Base-by-base conservation (phyloP, 306 rosid genomes). In the Trifolium pratense region DNA sequence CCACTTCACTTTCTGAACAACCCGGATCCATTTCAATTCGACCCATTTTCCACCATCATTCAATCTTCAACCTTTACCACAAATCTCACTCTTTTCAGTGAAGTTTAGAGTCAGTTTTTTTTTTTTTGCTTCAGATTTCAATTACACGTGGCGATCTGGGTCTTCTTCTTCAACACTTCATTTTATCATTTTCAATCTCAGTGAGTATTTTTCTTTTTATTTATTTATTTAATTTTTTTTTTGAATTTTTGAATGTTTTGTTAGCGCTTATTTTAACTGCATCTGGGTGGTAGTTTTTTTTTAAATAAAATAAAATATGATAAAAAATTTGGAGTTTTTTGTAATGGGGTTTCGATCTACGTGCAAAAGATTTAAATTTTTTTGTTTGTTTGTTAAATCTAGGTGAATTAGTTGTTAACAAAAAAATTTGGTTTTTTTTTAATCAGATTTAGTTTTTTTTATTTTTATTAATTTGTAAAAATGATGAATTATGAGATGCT, bases 61-160 rank as follows among this genome's bases (percentile, higher is more conserved):
- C 40, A 66, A 42, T 46, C 78, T 80, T 73, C 68, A 55, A 43
- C 16, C 70, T 56, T 40, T 56, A 39, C 61, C 80, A 25, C 76
- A 79, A 83, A 78, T 79, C 66, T 84, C 65, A 84, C 68, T 75
- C 81, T 74, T 89, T 68, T 40, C 48, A 71, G 32, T 29, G 32
- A 29, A 29, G 32, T 29, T 29, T 81, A 56, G 86, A 60, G 55
- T 71, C 70, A 76, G 79, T 84, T 84, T 72, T 81, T 70, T 87
- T 89, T 79, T 79, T 61, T 88, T n/a, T n/a, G n/a, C 89, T 87
- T 75, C 78, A 78, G 78, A 81, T 92, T 75, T 85, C 40, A 73
- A 82, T 77, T 61, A 81, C 98, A 88, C 89, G 95, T 83, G 94
- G 84, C 91, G 98, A 92, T 90, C 96, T 92, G 84, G 89, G 75